A percentile compares a stretch with the other conserved stretches of the same genome.
Conservation (phyloP, 2,329 filamentous ascomycete species). For the Fusarium protoensiforme region DNA sequence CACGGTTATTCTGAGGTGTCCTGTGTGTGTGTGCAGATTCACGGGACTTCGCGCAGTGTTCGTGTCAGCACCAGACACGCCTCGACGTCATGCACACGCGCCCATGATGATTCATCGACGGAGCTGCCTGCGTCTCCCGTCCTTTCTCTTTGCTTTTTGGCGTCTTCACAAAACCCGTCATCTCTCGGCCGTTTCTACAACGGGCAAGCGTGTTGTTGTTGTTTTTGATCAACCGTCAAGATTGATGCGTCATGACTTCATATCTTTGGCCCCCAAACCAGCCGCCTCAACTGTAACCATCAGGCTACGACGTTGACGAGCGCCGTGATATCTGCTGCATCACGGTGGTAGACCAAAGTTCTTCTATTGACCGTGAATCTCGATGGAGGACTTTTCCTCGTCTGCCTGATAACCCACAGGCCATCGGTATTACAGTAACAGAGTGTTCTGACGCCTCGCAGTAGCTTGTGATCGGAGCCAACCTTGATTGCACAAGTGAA, state of each 20-base stretch:
- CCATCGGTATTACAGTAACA: background rate
- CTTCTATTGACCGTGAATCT: background rate
- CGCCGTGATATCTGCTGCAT: background rate
- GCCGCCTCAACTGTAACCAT: background rate
- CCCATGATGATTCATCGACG: constrained; percentile 31
- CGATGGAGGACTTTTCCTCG: background rate
- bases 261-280: background rate
- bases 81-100: constrained; percentile 22
- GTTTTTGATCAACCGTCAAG: background rate
- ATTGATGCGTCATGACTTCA: constrained; percentile 9
- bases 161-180: background rate
- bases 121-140: background rate
- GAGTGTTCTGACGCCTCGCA: background rate
- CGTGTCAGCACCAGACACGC: background rate
- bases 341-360: background rate
- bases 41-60: constrained; percentile 15
- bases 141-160: constrained; percentile 22
- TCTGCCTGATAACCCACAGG: background rate
- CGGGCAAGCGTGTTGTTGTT: background rate
- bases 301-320: background rate
- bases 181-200: background rate
- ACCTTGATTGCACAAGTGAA: constrained; percentile 2
- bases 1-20: no score
- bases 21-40: background rate
- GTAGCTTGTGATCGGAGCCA: background rate